A percentile compares a stretch with the other conserved stretches of the same genome.
phyloP scores from a whole-genome alignment of 2,329 filamentous ascomycete genomes.

The Lachnellula arida region DNA sequence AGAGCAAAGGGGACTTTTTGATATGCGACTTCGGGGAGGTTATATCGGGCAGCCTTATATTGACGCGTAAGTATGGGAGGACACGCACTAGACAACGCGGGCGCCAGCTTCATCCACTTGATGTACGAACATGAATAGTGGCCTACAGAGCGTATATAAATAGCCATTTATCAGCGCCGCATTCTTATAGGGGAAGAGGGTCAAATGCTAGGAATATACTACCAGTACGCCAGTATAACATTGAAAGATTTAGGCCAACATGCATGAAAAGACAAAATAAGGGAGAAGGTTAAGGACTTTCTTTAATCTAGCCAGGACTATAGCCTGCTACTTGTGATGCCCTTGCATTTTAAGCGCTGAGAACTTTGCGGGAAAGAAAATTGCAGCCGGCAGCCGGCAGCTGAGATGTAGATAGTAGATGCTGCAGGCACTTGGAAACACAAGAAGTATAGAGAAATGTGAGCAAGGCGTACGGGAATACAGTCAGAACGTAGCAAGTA shows the following conservation, averaged over 20 bases:
- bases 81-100: conserved; percentile 9
- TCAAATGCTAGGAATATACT: background rate
- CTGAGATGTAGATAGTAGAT: background rate
- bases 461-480: too few species aligned
- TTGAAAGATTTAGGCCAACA: background rate
- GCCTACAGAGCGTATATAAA: conserved; percentile 1
- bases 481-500: too few species aligned
- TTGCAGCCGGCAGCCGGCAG: background rate
- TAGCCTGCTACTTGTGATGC: background rate
- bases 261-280: background rate
- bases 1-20: too few species aligned
- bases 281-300: background rate
- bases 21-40: too few species aligned
- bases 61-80: conserved; percentile 8
- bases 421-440: background rate
- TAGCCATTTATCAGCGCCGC: conserved; percentile 5
- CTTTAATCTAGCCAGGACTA: background rate
- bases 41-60: too few species aligned
- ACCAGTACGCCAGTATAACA: background rate
- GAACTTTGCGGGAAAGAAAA: too few species aligned
- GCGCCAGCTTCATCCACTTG: conserved; percentile 6
- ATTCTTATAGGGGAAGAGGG: background rate
- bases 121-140: background rate
- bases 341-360: background rate
- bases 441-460: too few species aligned